Evolutionary conservation across 352 stramenopile species (phyloP).

Genomic region (Pythium biforme): DNA sequence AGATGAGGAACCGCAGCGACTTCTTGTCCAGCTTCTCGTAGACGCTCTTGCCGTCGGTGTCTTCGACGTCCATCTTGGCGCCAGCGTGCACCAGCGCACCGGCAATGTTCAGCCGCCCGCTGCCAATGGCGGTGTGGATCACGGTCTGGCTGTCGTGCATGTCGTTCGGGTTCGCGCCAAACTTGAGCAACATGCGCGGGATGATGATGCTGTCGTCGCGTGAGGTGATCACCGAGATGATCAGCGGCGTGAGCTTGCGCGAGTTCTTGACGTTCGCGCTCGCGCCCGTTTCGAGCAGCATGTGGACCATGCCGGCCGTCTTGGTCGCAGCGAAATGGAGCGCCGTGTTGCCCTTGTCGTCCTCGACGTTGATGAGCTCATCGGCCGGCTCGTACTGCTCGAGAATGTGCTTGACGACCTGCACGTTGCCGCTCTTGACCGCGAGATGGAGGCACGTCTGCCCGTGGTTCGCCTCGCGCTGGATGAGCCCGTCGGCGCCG

Average conservation of each 20-base stretch:
- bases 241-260: conserved; percentile 80
- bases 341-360: conserved; percentile 87
- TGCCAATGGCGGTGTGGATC: conserved; percentile 81
- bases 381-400: conserved; percentile 80
- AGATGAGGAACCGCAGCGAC: conserved; percentile 66
- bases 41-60: conserved; percentile 79
- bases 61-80: conserved; percentile 86
- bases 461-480: conserved; percentile 81
- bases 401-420: conserved; percentile 79
- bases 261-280: conserved; percentile 88
- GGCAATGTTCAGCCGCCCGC: conserved; percentile 64
- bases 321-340: conserved; percentile 87
- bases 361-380: conserved; percentile 81
- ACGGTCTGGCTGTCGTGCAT: conserved; percentile 88
- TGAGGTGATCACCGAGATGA: conserved; percentile 88
- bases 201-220: conserved; percentile 82
- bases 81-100: conserved; percentile 77
- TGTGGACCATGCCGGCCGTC: conserved; percentile 77
- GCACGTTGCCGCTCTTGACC: conserved; percentile 81
- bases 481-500: conserved; percentile 57
- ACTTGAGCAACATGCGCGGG: conserved; percentile 87
- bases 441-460: conserved; percentile 80
- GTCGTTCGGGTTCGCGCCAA: conserved; percentile 84
- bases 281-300: conserved; percentile 72
- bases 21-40: conserved; percentile 84